Conservation (phyloP, 208 protist genomes). For the Acanthamoeba culbertsoni region DNA sequence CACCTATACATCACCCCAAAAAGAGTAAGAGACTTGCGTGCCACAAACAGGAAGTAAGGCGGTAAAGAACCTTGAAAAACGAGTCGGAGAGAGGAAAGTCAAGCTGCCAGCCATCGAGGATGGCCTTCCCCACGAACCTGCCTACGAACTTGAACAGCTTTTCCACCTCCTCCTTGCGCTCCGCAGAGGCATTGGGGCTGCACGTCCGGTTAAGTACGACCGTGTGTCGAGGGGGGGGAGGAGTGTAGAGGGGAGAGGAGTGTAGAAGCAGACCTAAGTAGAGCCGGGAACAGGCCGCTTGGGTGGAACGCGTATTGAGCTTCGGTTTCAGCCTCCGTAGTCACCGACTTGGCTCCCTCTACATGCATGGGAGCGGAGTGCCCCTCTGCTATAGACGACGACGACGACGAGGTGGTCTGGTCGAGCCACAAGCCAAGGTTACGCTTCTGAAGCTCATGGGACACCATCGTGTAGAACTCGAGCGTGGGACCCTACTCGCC, state of each 20-base stretch:
- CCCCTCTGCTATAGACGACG: too few relatives aligned
- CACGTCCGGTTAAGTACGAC: not conserved
- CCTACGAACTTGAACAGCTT: slow-evolving; percentile 79
- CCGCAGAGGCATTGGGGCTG: not conserved
- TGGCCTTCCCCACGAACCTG: slow-evolving; percentile 80
- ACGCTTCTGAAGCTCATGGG: slow-evolving; percentile 76
- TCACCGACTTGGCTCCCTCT: not conserved
- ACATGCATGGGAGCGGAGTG: not conserved
- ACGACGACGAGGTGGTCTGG: not conserved
- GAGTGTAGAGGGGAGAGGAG: not conserved
- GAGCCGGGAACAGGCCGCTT: slow-evolving; percentile 64
- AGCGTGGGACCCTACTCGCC: slow-evolving; percentile 81
- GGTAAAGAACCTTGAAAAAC: slow-evolving; percentile 68
- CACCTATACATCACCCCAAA: not conserved
- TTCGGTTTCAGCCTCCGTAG: not conserved
- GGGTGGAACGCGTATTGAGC: slow-evolving; percentile 47
- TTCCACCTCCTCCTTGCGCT: not conserved
- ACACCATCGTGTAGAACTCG: slow-evolving; percentile 87
- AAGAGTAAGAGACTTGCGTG: not conserved
- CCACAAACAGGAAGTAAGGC: not conserved
- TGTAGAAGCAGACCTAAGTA: not conserved
- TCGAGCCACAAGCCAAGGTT: slow-evolving; percentile 79
- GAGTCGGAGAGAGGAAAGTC: slow-evolving; percentile 79
- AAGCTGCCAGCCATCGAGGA: slow-evolving; percentile 80
- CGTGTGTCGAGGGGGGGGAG: not conserved